phyloP scores from a whole-genome alignment of 441 rosid species.

The Euphorbia schlechtendalii region DNA sequence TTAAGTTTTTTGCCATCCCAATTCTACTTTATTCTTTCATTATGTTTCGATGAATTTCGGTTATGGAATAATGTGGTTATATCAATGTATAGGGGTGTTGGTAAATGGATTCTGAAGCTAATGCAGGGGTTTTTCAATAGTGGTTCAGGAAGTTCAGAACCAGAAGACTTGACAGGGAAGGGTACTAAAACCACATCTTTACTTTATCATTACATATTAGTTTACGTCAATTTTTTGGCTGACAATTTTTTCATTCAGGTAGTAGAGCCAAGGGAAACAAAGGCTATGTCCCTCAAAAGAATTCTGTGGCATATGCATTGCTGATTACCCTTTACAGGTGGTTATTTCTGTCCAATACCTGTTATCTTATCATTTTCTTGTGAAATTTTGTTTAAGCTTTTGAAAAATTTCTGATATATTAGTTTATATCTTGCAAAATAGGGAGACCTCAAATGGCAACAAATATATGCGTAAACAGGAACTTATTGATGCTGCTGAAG shows the following conservation, averaged over 20 bases:
- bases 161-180: constrained; percentile 40
- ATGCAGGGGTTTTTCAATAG: constrained; percentile 55
- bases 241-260: constrained; percentile 29
- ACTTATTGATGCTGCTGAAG: constrained; percentile 87
- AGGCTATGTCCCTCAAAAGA: constrained; percentile 69
- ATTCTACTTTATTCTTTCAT: background rate
- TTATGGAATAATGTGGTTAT: constrained; percentile 10
- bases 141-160: constrained; percentile 42
- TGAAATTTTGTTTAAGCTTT: background rate
- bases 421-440: constrained; percentile 20
- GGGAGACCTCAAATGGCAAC: constrained; percentile 55
- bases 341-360: background rate
- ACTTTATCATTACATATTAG: constrained; percentile 5
- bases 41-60: background rate
- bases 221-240: constrained; percentile 9
- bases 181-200: constrained; percentile 23
- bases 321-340: constrained; percentile 76
- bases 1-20: background rate
- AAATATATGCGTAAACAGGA: constrained; percentile 81
- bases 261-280: constrained; percentile 40
- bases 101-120: constrained; percentile 75
- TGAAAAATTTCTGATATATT: constrained; percentile 12
- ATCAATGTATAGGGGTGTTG: constrained; percentile 58
- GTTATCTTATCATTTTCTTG: background rate
- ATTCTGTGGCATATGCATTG: constrained; percentile 77